A percentile compares a stretch with the other conserved stretches of the same genome.
phyloP scores from a whole-genome alignment of 371 early-diverging fungal species.

The Mycotypha africana region DNA sequence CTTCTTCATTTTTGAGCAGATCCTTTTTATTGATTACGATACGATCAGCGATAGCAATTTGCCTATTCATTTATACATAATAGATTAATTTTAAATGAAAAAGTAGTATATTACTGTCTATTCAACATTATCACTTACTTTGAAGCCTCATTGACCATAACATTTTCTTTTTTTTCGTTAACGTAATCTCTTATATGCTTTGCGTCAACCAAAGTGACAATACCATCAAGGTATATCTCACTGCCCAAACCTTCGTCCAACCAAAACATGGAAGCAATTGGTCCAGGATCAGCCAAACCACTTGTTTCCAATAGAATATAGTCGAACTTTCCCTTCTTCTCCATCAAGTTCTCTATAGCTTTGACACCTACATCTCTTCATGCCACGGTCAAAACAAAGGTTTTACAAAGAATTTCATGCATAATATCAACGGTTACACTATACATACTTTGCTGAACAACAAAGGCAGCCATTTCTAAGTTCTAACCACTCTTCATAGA shows the following conservation, averaged over 20 bases:
- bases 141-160: constrained; percentile 63
- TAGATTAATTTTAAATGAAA: not conserved
- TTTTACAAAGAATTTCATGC: not conserved
- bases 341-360: constrained; percentile 92
- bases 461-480: constrained; percentile 95
- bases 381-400: too few species aligned
- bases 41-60: constrained; percentile 94
- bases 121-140: constrained; percentile 37
- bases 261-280: constrained; percentile 96
- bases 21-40: constrained; percentile 95
- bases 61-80: too few species aligned
- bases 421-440: too few species aligned
- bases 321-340: constrained; percentile 86
- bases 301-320: constrained; percentile 92
- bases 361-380: constrained; percentile 85
- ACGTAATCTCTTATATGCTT: constrained; percentile 66
- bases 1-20: constrained; percentile 46
- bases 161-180: constrained; percentile 46
- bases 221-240: constrained; percentile 88
- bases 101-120: too few species aligned
- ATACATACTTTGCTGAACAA: constrained; percentile 85
- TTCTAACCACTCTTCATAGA: constrained; percentile 96
- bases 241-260: constrained; percentile 89
- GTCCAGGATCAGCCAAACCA: constrained; percentile 83
- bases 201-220: constrained; percentile 91